These are phyloP conservation scores for Penicillium freii DNA, from an alignment of 2,329 filamentous ascomycete genomes.

Conservation along the genomic window DNA sequence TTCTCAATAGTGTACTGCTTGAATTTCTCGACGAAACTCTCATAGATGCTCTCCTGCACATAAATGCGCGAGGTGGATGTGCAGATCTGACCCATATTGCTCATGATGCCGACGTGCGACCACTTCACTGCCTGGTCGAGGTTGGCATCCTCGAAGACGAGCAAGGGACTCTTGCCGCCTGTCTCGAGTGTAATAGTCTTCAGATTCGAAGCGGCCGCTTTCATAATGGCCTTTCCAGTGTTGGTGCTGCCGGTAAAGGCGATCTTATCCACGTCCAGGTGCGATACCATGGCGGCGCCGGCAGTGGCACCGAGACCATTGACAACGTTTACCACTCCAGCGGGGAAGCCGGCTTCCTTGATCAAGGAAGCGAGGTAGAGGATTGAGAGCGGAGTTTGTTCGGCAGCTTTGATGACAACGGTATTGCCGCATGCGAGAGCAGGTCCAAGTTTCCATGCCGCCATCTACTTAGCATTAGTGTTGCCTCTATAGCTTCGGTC, in stretches of 20 bases:
- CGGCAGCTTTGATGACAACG: slow-evolving; percentile 7
- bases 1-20: slow-evolving; percentile 19
- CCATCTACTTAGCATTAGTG: background rate
- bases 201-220: slow-evolving; percentile 21
- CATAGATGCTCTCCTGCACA: slow-evolving; percentile 53
- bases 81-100: slow-evolving; percentile 66
- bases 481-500: background rate
- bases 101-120: slow-evolving; percentile 52
- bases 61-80: slow-evolving; percentile 63
- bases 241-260: slow-evolving; percentile 10
- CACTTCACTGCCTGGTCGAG: slow-evolving; percentile 44
- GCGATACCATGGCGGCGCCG: slow-evolving; percentile 12
- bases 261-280: slow-evolving; percentile 6
- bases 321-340: slow-evolving; percentile 25
- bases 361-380: slow-evolving; percentile 15
- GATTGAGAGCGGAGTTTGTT: slow-evolving; percentile 10
- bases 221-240: slow-evolving; percentile 13
- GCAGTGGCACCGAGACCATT: slow-evolving; percentile 23
- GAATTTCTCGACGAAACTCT: slow-evolving; percentile 30
- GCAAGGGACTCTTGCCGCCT: slow-evolving; percentile 48
- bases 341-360: slow-evolving; percentile 25
- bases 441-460: slow-evolving; percentile 6
- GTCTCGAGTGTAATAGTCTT: slow-evolving; percentile 51
- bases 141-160: slow-evolving; percentile 49
- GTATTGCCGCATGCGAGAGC: slow-evolving; percentile 12